phyloP scores from a whole-genome alignment of 345 rosid species.

The Linum usitatissimum region DNA sequence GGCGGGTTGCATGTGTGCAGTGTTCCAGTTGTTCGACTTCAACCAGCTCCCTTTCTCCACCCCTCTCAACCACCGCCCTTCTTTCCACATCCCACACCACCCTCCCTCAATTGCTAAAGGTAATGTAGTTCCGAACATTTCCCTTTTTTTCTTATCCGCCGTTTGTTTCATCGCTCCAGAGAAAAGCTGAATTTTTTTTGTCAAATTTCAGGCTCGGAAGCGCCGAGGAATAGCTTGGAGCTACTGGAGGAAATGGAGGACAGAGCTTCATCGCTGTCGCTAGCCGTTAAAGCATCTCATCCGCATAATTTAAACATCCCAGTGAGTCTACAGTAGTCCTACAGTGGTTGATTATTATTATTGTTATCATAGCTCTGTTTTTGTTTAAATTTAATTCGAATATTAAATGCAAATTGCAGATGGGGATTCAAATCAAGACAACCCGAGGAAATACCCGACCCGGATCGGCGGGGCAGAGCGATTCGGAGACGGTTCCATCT shows the following conservation, averaged over 20 bases:
- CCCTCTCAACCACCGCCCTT: constrained; percentile 20
- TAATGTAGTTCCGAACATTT: background rate
- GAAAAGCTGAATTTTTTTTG: background rate
- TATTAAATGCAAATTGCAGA: background rate
- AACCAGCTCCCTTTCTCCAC: constrained; percentile 42
- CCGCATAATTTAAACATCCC: background rate
- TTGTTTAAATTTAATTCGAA: background rate
- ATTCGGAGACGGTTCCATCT: background rate
- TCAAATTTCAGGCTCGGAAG: background rate
- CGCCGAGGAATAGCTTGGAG: constrained; percentile 7
- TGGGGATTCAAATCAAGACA: constrained; percentile 4
- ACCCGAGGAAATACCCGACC: background rate
- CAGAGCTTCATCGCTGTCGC: background rate
- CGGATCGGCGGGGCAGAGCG: background rate
- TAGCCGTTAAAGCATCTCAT: background rate
- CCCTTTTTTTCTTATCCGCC: background rate
- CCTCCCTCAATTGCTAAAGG: background rate
- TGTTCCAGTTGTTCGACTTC: constrained; percentile 69
- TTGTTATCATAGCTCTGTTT: background rate
- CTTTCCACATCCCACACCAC: constrained; percentile 17
- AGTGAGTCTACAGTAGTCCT: background rate
- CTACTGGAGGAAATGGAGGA: background rate
- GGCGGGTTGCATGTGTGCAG: constrained; percentile 69
- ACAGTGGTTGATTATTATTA: background rate
- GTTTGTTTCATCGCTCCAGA: no score